Base-by-base conservation (phyloP, 2,329 filamentous ascomycete genomes). In the Clonostachys rhizophaga region DNA sequence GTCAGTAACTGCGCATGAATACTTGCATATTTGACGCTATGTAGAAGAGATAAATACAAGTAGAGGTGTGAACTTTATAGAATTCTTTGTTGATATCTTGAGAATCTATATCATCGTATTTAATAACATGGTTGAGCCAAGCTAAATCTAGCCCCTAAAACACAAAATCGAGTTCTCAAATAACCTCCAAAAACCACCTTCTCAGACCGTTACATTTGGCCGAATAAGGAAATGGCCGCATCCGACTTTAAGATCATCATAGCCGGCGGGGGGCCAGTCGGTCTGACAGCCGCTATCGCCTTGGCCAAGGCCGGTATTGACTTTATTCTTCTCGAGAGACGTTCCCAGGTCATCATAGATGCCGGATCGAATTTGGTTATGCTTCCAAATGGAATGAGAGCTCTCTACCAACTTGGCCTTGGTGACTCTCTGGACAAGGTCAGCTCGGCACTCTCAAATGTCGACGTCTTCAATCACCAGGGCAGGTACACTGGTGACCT, bases 311-410 rank as follows among this genome's bases (percentile, higher is more conserved):
- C 59, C 6, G 50, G 52, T 14, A 63, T 71, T 24, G 63, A 70
- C 45, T 71, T 66, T 11, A 52, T 68, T 34, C 45, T 71, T 7
- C 63, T 71, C 1, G 68, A 71, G 44, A 51, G 58, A 12, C 58
- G 62, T 2, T 18, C 51, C 2, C 49, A 54, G 1, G 33, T 66
- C 8, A 48, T 62, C 48, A 49, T 56, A 39, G 55, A 66, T 51
- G 57, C 58, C 13, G 55, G 56, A 30, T 56, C 59, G n/a, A 55
- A 63, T 54, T 50, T 68, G 44, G 54, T 63, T 14, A 49, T 72
- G 46, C 50, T 59, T 53, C 45, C 55, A 42, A 50, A 54, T 48
- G 56, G 49, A 5, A 40, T 60, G 46, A 62, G 57, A 33, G 55
- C 59, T 13, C 45, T 69, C 0, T 47, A 61, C 6, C 67, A 70